Evolutionary conservation across 345 rosid species (phyloP).

Genomic region (Raphanus sativus): DNA sequence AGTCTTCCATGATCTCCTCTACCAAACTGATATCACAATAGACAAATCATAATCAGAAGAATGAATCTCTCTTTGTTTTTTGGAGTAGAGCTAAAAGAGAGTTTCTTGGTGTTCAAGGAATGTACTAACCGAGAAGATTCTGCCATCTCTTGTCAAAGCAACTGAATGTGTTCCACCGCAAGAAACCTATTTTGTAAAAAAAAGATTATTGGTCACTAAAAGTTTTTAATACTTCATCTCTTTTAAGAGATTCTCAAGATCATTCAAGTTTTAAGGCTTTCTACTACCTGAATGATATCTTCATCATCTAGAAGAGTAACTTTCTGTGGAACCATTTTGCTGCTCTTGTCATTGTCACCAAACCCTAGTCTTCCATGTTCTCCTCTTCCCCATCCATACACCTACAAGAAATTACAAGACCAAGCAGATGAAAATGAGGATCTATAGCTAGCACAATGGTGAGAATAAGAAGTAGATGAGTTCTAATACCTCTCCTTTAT

Average conservation of each 20-base stretch:
- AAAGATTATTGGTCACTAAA: conserved; percentile 7
- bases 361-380: conserved; percentile 98
- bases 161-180: conserved; percentile 99
- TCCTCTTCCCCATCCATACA: conserved; percentile 99
- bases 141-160: conserved; percentile 86
- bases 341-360: conserved; percentile 97
- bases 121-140: conserved; percentile 79
- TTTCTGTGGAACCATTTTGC: conserved; percentile 96
- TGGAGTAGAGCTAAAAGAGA: background rate
- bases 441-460: background rate
- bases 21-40: conserved; percentile 62
- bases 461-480: conserved; percentile 2
- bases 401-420: conserved; percentile 42
- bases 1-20: conserved; percentile 97
- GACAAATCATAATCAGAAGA: conserved; percentile 2
- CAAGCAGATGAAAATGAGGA: conserved; percentile 12
- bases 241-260: conserved; percentile 13
- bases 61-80: background rate
- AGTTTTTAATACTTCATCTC: background rate
- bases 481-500: conserved; percentile 70
- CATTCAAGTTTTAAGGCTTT: background rate
- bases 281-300: conserved; percentile 69
- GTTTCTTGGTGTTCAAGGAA: background rate
- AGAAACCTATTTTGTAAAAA: conserved; percentile 54
- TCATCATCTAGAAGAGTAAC: conserved; percentile 81